Conservation (phyloP, 169 alveolate genomes). For the Plasmodium berghei region DNA sequence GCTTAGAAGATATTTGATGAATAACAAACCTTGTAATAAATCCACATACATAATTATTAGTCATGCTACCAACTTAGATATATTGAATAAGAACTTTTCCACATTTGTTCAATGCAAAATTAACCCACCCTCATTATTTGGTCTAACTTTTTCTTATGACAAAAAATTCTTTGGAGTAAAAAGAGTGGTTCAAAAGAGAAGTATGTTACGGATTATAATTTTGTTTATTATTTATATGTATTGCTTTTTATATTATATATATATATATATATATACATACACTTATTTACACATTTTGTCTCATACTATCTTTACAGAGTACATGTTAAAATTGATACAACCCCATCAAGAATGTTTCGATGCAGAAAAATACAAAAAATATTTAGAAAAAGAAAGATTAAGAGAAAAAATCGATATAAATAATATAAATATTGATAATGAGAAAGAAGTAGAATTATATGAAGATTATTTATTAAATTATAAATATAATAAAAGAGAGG, state of each 20-base stretch:
- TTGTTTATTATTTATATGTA: neutral
- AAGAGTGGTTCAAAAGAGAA: slow-evolving; percentile 75
- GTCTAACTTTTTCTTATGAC: slow-evolving; percentile 27
- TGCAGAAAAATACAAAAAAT: slow-evolving; percentile 44
- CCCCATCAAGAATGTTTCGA: slow-evolving; percentile 72
- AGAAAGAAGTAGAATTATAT: slow-evolving; percentile 69
- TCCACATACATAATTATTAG: slow-evolving; percentile 27
- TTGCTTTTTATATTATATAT: slow-evolving; percentile 5
- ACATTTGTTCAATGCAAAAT: slow-evolving; percentile 30
- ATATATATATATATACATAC: neutral
- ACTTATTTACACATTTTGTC: slow-evolving; percentile 5
- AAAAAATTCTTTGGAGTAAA: slow-evolving; percentile 67
- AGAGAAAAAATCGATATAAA: slow-evolving; percentile 61
- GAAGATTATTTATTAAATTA: slow-evolving; percentile 73
- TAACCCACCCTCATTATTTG: slow-evolving; percentile 12
- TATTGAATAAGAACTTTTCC: slow-evolving; percentile 14
- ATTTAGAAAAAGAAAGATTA: slow-evolving; percentile 54
- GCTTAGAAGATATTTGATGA: slow-evolving; percentile 29
- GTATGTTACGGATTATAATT: slow-evolving; percentile 12
- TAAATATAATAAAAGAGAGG: slow-evolving; percentile 65
- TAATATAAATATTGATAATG: slow-evolving; percentile 67
- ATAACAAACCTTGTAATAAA: slow-evolving; percentile 21
- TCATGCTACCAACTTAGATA: neutral
- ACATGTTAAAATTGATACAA: slow-evolving; percentile 73
- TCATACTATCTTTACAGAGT: slow-evolving; percentile 8